Base-by-base conservation (phyloP, 2,329 filamentous ascomycete species). In the Neophaeococcomyces aloes region DNA sequence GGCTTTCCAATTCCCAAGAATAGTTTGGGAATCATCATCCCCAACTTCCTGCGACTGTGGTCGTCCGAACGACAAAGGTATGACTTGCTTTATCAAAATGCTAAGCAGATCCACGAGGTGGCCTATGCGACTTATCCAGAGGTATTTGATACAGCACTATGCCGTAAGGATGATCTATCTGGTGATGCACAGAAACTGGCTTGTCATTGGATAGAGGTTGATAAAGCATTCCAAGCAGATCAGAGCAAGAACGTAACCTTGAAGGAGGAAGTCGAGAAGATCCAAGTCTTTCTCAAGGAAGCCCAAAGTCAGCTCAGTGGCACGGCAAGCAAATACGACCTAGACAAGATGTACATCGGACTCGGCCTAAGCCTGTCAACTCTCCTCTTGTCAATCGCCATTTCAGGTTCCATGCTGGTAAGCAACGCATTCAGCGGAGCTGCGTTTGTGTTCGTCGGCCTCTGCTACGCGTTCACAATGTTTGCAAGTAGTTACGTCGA, bases 401-500 rank as follows among this genome's bases (percentile, higher is more conserved):
- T 27, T 10, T 50, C 59, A 23, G 23, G 54, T 43, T 38, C 60
- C 44, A 51, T 59, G 14, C 10, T 27, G 10, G 5, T 27, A 5
- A 27, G 23, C 23, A 27, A 27, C 23, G 23, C 23, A 27, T 27
- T 41, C 14, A 27, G 30, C 31, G 31, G 34, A 15, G 46, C 44
- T 4, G 45, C 45, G 3, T 34, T 48, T 13, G 47, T 47, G 7
- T 42, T 56, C 2, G 17, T 56, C 3, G 63, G 65, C 3, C 66
- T 83, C 39, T 51, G 66, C 3, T 49, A 96, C 58, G 79, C 81
- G 1, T 61, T 77, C 29, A 93, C 95, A 78, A 96, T 96, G 88
- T 96, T 96, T 64, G 89, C 88, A 7, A 94, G 86, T 60, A 96
- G 88, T 58, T 98, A 91, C 61, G 86, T 98, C 2, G 91, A 98